Conservation (phyloP, 164 flowering plant genomes). For the Vitis rupestris region DNA sequence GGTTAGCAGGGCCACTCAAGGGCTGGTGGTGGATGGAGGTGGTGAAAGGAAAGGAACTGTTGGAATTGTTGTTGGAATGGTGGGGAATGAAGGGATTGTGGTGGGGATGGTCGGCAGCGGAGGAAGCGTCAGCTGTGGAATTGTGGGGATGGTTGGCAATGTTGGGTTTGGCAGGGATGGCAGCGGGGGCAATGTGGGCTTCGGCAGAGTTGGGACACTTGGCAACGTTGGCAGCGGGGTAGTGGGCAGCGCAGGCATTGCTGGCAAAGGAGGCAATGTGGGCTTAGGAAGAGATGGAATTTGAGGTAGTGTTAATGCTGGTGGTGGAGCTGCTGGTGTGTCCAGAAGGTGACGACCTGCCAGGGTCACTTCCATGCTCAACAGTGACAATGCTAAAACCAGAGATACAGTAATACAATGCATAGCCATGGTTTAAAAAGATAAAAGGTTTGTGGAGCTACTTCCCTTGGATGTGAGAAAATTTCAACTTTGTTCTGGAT, state of each 20-base stretch:
- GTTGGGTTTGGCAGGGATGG: slow-evolving; percentile 13
- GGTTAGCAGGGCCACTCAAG: background rate
- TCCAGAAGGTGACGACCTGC: slow-evolving; percentile 27
- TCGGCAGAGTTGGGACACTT: slow-evolving; percentile 10
- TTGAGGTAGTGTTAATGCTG: slow-evolving; percentile 9
- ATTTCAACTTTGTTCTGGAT: background rate
- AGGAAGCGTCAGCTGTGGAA: background rate
- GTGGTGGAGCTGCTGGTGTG: slow-evolving; percentile 21
- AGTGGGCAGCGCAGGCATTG: slow-evolving; percentile 6
- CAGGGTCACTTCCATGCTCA: slow-evolving; percentile 9
- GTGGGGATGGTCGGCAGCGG: slow-evolving; percentile 10
- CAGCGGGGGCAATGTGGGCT: slow-evolving; percentile 13
- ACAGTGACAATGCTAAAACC: slow-evolving; percentile 9
- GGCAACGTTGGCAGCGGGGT: slow-evolving; percentile 15
- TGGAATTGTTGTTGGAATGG: slow-evolving; percentile 8
- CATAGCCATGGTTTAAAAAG: slow-evolving; percentile 14
- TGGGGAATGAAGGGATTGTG: slow-evolving; percentile 5
- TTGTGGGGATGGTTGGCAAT: slow-evolving; percentile 1
- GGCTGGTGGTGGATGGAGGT: slow-evolving; percentile 14
- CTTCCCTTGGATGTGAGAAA: too few relatives aligned
- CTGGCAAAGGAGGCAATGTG: slow-evolving; percentile 22
- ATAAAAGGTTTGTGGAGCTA: background rate
- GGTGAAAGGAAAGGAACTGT: slow-evolving; percentile 14
- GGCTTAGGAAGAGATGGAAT: slow-evolving; percentile 17
- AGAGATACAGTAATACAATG: slow-evolving; percentile 4